Evolutionary conservation across 2,329 filamentous ascomycete species (phyloP).

Genomic region (Chlorencoelia australis): DNA sequence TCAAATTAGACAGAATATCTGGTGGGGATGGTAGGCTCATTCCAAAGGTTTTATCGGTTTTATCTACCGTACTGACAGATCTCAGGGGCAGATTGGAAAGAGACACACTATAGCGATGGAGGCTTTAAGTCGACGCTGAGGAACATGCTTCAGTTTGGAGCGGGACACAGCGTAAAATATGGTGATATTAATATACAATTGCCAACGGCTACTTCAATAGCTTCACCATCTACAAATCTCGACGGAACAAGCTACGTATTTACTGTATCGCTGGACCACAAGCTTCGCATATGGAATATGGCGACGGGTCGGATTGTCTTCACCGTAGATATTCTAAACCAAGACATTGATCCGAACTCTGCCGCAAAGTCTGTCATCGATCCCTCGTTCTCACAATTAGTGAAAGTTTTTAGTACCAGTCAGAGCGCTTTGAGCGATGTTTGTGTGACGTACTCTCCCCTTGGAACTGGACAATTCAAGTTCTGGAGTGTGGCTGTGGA

Average conservation of each 20-base stretch:
- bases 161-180: slow-evolving; percentile 52
- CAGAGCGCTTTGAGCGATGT: slow-evolving; percentile 43
- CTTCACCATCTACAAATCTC: slow-evolving; percentile 38
- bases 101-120: slow-evolving; percentile 63
- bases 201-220: slow-evolving; percentile 54
- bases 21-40: slow-evolving; percentile 36
- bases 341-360: slow-evolving; percentile 56
- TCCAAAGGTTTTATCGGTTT: neutral
- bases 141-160: slow-evolving; percentile 56
- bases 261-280: slow-evolving; percentile 82
- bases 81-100: slow-evolving; percentile 46
- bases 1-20: slow-evolving; percentile 55
- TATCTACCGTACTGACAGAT: slow-evolving; percentile 8
- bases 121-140: slow-evolving; percentile 60
- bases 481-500: slow-evolving; percentile 66
- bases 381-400: slow-evolving; percentile 65
- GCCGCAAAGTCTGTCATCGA: slow-evolving; percentile 67
- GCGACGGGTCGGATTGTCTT: slow-evolving; percentile 68
- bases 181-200: slow-evolving; percentile 56
- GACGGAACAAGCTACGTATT: slow-evolving; percentile 50
- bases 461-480: slow-evolving; percentile 84
- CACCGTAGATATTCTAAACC: slow-evolving; percentile 67
- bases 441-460: slow-evolving; percentile 77
- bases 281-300: slow-evolving; percentile 81
- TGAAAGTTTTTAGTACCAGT: slow-evolving; percentile 56